Evolutionary conservation across 164 flowering plant genomes (phyloP), one percentile per base, ranked within the genome.

Genomic region (Aristolochia californica): DNA sequence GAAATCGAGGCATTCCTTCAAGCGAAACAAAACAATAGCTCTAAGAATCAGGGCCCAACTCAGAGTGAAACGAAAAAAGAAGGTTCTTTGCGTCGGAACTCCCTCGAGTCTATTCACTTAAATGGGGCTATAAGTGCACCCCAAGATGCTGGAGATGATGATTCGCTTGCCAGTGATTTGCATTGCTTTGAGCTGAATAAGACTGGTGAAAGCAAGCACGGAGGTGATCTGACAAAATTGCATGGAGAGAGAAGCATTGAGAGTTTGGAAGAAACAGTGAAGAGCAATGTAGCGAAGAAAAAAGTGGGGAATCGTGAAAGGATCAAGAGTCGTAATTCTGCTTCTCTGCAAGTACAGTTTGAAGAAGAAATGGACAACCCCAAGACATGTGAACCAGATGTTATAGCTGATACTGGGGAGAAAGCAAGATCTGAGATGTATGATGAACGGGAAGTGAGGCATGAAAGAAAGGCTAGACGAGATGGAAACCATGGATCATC

Each of bases 1-100:
- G 90, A 88, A 61, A 79, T 91, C 24, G 88, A 84, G 69, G 69
- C 79, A 28, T 85, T 87, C 59, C 84, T 91, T 72, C 77, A 54
- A 55, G 75, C 78, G 22, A 85, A 70, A 70, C 69, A 40, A 22
- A 53, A 65, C 51, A 61, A 22, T 43, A 27, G n/a, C 24, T 58
- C 52, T 7, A 72, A 47, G 50, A 65, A 45, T 27, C 68, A 65
- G 28, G 56, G 54, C 26, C 15, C 22, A 18, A n/a, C n/a, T n/a
- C n/a, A n/a, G n/a, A n/a, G n/a, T n/a, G n/a, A n/a, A n/a, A n/a
- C n/a, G n/a, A n/a, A n/a, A n/a, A n/a, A n/a, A n/a, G n/a, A n/a
- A n/a, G n/a, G 59, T 54, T 43, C 55, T 43, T 27, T 68, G 13
- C 72, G 68, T 2, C 61, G 82, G 11, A 73, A 65, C 47, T 91